Evolutionary conservation across 2,329 filamentous ascomycete genomes (phyloP).

Genomic region (Lecanicillium sp.): DNA sequence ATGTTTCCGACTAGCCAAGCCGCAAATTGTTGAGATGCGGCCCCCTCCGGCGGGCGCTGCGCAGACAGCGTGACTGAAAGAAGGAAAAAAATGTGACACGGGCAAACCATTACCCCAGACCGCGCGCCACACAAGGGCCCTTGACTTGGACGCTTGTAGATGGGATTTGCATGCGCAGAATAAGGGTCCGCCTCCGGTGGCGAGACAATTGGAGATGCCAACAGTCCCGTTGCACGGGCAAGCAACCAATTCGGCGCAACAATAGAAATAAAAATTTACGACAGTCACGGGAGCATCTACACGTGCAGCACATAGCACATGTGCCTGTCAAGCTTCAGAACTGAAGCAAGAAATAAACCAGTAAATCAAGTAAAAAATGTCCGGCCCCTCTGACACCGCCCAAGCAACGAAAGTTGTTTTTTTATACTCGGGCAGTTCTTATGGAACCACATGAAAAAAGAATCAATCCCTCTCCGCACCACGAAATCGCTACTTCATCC

Average conservation of each 20-base stretch:
- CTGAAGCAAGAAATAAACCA: not conserved
- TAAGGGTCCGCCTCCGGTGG: no score
- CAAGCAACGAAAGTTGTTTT: constrained; percentile 24
- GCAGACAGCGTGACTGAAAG: not conserved
- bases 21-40: constrained; percentile 6
- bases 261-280: not conserved
- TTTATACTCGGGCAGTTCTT: constrained; percentile 51
- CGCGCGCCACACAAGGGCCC: no score
- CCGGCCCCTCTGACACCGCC: constrained; percentile 38
- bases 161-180: not conserved
- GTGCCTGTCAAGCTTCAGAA: no score
- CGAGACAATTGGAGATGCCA: no score
- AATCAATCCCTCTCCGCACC: constrained; percentile 51
- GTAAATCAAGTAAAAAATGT: constrained; percentile 24
- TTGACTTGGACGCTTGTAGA: not conserved
- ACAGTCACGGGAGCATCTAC: no score
- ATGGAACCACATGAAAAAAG: constrained; percentile 38
- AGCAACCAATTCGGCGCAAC: not conserved
- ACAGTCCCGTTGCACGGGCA: no score
- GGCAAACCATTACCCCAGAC: not conserved
- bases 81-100: no score
- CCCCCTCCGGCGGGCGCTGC: not conserved
- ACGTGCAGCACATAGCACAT: no score
- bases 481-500: constrained; percentile 59
- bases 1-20: no score